A percentile compares a stretch with the other conserved stretches of the same genome.
These are phyloP conservation scores for Neurospora cerealis DNA, from an alignment of 495 filamentous ascomycete species.

Conservation along the genomic window DNA sequence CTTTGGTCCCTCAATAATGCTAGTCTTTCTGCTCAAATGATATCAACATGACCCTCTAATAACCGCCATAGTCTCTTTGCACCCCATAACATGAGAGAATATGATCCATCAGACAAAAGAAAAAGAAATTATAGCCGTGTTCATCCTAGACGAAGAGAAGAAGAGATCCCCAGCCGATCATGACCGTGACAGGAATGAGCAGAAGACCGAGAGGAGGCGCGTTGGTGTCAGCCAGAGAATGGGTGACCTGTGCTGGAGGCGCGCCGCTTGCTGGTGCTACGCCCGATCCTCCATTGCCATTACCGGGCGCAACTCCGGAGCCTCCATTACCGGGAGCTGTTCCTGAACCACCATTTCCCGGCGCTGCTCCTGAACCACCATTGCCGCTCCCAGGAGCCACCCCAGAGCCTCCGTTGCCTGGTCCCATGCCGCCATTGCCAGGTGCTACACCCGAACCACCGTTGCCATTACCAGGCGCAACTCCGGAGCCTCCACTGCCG, in stretches of 20 bases:
- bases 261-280: neutral
- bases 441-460: neutral
- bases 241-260: slow-evolving; percentile 12
- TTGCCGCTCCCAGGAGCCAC: slow-evolving; percentile 1
- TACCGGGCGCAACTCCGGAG: slow-evolving; percentile 3
- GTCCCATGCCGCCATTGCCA: neutral
- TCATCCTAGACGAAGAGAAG: neutral
- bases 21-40: neutral
- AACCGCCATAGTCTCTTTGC: neutral
- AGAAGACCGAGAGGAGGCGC: slow-evolving; percentile 4
- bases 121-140: neutral
- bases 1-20: neutral
- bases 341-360: slow-evolving; percentile 5
- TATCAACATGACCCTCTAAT: neutral
- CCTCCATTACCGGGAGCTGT: slow-evolving; percentile 6
- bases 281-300: neutral
- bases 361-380: slow-evolving; percentile 2
- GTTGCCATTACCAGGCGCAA: neutral
- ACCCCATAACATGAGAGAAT: neutral
- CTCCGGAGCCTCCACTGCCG: neutral
- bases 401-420: slow-evolving; percentile 1
- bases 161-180: neutral
- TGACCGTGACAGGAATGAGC: neutral
- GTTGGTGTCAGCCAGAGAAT: slow-evolving; percentile 5
- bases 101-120: neutral